Evolutionary conservation across 1,284 basidiomycete species (phyloP), one percentile per base, ranked within the genome.

Genomic region (Apiotrichum sp.): DNA sequence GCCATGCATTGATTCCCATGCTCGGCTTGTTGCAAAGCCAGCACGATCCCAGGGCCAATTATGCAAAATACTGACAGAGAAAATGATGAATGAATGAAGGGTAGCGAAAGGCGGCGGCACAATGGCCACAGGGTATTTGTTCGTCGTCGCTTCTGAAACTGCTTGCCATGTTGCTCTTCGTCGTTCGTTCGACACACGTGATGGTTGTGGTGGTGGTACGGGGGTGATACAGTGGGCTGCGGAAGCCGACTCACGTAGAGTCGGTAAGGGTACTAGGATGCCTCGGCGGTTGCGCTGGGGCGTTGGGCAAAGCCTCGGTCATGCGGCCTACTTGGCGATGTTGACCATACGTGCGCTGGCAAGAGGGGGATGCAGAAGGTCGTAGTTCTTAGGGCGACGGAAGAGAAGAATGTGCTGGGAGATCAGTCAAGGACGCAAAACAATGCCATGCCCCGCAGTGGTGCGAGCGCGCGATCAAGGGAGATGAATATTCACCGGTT

Each of bases 371-470:
- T 71, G 67, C 34, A 65, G 48, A 14, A 57, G 52, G 59, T 74
- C 72, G 61, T 70, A 74, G 57, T 72, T 63, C 61, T 69, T 74
- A 31, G 71, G 72, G 41, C 72, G 66, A 36, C 72, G 68, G 67
- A 74, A 74, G 46, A 74, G 69, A 57, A 74, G 68, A 56, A 74
- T 69, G 59, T 73, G 71, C 66, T 70, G 54, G 13, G 36, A 22
- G 47, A 31, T 50, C 47, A 49, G 47, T 38, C 33, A 38, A 13
- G 36, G 36, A 13, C 9, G 36, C 36, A 9, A 13, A 8, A 38
- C 8, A 8, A 38, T 13, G 36, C 36, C 36, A 13, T 38, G 36
- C 13, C 9, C 22, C 22, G 22, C 22, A 22, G 44, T 47, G 32
- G 48, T 41, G 32, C n/a, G 50, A 29, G 40, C 31, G n/a, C 10